Conservation (phyloP, 257 asterid genomes). For the Jasminum sambac region DNA sequence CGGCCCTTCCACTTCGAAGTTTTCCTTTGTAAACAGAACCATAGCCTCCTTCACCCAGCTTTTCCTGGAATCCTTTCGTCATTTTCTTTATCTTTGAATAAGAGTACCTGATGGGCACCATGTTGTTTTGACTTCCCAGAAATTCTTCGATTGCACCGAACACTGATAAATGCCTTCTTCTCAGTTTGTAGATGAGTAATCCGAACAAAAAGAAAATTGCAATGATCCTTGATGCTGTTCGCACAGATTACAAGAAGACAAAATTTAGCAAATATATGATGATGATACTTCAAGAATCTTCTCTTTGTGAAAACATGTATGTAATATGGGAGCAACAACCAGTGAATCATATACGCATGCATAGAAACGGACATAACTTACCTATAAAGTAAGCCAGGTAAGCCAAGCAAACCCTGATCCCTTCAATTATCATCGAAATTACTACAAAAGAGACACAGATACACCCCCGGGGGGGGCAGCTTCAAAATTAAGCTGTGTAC, state of each 20-base stretch:
- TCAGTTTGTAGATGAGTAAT: slow-evolving; percentile 26
- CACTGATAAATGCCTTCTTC: slow-evolving; percentile 41
- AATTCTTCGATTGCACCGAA: slow-evolving; percentile 44
- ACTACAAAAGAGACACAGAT: background rate
- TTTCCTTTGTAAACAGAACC: slow-evolving; percentile 54
- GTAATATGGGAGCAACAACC: background rate
- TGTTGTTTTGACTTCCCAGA: slow-evolving; percentile 41
- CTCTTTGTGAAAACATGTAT: background rate
- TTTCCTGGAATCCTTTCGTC: slow-evolving; percentile 47
- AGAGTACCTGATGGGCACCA: slow-evolving; percentile 47
- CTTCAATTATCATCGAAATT: background rate
- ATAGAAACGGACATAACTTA: background rate
- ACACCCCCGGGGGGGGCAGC: too few relatives aligned
- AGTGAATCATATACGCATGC: background rate
- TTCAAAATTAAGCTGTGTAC: too few relatives aligned
- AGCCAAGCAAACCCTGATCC: background rate
- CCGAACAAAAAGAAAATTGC: slow-evolving; percentile 23
- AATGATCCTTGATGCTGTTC: background rate
- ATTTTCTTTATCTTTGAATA: slow-evolving; percentile 48
- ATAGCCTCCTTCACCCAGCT: slow-evolving; percentile 48
- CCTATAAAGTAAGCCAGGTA: fast-evolving
- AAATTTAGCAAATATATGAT: background rate
- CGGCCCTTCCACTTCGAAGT: slow-evolving; percentile 43
- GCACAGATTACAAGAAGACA: slow-evolving; percentile 2
- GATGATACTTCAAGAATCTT: background rate